Conservation (phyloP, 345 rosid species). For the Dovyalis caffra region DNA sequence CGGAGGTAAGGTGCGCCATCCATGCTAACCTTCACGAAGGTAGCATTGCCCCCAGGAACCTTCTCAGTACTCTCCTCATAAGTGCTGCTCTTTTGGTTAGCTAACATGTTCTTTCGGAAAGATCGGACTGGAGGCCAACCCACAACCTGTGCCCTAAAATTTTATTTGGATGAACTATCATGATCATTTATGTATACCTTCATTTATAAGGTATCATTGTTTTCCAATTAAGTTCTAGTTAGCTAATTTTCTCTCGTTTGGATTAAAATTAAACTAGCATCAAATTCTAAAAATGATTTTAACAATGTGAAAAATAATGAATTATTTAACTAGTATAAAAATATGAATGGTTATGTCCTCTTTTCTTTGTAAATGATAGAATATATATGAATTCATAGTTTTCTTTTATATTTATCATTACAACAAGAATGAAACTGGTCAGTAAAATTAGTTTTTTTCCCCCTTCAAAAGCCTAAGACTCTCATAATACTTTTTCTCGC, state of each 20-base stretch:
- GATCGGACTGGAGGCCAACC: conserved; percentile 99
- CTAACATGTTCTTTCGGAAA: conserved; percentile 70
- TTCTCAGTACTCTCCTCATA: conserved; percentile 23
- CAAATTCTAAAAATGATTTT: not conserved
- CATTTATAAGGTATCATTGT: not conserved
- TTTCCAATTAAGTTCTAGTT: not conserved
- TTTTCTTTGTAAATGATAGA: no score
- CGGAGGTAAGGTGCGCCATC: conserved; percentile 96
- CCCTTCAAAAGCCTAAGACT: no score
- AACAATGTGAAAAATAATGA: not conserved
- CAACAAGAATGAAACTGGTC: no score
- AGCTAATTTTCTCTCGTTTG: not conserved
- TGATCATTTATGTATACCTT: not conserved
- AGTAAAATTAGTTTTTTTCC: no score
- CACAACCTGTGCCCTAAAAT: conserved; percentile 74
- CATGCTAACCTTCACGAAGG: conserved; percentile 87
- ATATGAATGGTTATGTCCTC: not conserved
- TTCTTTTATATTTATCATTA: no score
- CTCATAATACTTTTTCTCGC: not conserved
- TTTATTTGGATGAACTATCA: not conserved
- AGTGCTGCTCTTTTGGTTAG: conserved; percentile 40
- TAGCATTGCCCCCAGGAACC: conserved; percentile 18
- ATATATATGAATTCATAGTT: no score
- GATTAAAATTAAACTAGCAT: not conserved
- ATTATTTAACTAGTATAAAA: not conserved